Conservation (phyloP, 2,329 filamentous ascomycete genomes). For the Lojkania enalia region DNA sequence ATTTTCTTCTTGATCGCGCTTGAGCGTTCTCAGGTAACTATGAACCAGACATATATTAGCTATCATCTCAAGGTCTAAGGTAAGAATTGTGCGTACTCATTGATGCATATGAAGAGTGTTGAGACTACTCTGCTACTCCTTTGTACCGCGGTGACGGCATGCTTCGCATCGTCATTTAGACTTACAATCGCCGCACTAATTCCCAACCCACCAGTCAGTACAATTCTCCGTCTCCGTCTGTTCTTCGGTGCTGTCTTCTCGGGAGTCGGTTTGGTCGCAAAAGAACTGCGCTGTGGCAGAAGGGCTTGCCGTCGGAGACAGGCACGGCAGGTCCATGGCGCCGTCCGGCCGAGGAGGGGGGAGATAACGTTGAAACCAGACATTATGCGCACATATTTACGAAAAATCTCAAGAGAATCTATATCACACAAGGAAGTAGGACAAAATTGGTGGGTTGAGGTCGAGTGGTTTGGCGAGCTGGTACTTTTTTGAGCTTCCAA, state of each 20-base stretch:
- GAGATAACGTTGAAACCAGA: slow-evolving; percentile 27
- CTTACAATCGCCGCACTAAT: slow-evolving; percentile 52
- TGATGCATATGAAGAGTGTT: slow-evolving; percentile 78
- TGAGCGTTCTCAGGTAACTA: slow-evolving; percentile 87
- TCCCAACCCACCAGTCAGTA: slow-evolving; percentile 29
- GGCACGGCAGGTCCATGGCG: slow-evolving; percentile 41
- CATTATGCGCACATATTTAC: slow-evolving; percentile 35
- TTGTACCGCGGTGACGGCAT: slow-evolving; percentile 73
- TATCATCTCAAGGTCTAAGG: neutral
- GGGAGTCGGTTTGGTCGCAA: slow-evolving; percentile 20
- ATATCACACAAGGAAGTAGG: slow-evolving; percentile 1
- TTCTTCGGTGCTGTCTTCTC: slow-evolving; percentile 15
- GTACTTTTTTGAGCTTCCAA: slow-evolving; percentile 11
- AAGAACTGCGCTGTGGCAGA: slow-evolving; percentile 21
- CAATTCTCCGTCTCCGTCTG: slow-evolving; percentile 32
- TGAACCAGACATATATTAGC: slow-evolving; percentile 19
- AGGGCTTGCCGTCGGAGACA: slow-evolving; percentile 34
- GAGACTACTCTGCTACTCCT: slow-evolving; percentile 77
- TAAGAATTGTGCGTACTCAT: slow-evolving; percentile 67
- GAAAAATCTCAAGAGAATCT: slow-evolving; percentile 4
- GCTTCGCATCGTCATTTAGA: slow-evolving; percentile 69
- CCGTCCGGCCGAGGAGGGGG: slow-evolving; percentile 29
- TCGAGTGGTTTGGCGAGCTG: no score
- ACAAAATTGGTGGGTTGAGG: no score
- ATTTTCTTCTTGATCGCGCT: slow-evolving; percentile 66